Evolutionary conservation across 1,139 yeast species (phyloP).

Genomic region (Meyerozyma carpophila): DNA sequence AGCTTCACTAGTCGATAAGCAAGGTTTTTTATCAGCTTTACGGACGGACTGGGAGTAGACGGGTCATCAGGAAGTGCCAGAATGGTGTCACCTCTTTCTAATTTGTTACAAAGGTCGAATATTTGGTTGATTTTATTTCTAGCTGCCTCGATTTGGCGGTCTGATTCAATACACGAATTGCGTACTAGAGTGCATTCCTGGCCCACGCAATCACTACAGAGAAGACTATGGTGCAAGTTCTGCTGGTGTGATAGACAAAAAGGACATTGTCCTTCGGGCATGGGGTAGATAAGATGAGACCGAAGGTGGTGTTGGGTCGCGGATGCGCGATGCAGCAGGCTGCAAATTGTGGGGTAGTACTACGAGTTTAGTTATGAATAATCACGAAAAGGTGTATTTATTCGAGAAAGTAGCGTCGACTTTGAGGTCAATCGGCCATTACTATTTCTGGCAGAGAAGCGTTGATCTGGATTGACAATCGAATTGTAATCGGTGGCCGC

Average conservation of each 20-base stretch:
- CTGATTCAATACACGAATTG: constrained; percentile 23
- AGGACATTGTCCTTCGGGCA: not conserved
- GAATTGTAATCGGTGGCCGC: too few relatives aligned
- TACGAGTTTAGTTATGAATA: too few relatives aligned
- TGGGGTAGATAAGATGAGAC: not conserved
- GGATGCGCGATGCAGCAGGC: not conserved
- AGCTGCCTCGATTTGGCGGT: constrained; percentile 14
- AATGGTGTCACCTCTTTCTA: constrained; percentile 11
- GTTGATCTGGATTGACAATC: too few relatives aligned
- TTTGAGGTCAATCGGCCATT: too few relatives aligned
- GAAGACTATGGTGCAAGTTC: constrained; percentile 8
- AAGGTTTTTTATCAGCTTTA: constrained; percentile 28
- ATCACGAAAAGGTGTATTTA: too few relatives aligned
- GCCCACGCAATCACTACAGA: constrained; percentile 19
- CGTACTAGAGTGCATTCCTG: constrained; percentile 16
- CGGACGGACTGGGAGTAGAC: constrained; percentile 20
- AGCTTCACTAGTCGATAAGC: constrained; percentile 41
- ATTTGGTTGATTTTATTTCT: constrained; percentile 24
- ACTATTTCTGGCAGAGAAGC: too few relatives aligned
- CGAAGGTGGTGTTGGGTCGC: not conserved
- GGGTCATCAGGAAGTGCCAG: constrained; percentile 4
- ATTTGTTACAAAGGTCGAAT: constrained; percentile 14
- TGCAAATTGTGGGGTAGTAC: not conserved
- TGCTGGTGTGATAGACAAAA: not conserved
- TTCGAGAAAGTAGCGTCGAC: too few relatives aligned